phyloP scores from a whole-genome alignment of 805 yeast genomes.

The Saturnispora hagleri region DNA sequence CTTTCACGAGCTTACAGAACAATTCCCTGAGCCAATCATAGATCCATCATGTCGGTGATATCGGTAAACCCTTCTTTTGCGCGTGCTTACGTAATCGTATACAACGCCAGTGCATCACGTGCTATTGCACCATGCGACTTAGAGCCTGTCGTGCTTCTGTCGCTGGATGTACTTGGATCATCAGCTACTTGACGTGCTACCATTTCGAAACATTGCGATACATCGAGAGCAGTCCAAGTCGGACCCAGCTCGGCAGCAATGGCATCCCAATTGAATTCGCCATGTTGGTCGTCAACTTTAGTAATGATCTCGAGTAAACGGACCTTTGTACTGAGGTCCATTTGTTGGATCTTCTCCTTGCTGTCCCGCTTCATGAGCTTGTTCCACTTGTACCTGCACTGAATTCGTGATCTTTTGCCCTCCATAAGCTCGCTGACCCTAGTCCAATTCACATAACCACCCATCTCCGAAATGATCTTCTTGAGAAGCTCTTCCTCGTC shows the following conservation, averaged over 20 bases:
- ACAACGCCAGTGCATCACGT: neutral
- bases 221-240: neutral
- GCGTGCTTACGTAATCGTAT: neutral
- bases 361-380: constrained; percentile 61
- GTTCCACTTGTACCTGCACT: constrained; percentile 93
- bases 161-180: neutral
- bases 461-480: constrained; percentile 35
- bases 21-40: neutral
- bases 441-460: constrained; percentile 63
- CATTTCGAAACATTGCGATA: neutral
- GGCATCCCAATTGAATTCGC: neutral
- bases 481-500: constrained; percentile 67
- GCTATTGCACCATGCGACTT: neutral
- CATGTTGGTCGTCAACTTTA: neutral
- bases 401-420: constrained; percentile 82
- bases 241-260: neutral
- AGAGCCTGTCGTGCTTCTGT: neutral
- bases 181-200: constrained; percentile 2
- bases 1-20: neutral
- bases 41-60: neutral
- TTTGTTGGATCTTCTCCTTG: constrained; percentile 32
- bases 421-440: constrained; percentile 82
- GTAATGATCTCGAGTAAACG: constrained; percentile 35
- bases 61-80: neutral
- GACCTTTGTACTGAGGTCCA: constrained; percentile 36